These are phyloP conservation scores for Cytospora chrysosperma DNA, from an alignment of 2,329 filamentous ascomycete species.

Conservation along the genomic window DNA sequence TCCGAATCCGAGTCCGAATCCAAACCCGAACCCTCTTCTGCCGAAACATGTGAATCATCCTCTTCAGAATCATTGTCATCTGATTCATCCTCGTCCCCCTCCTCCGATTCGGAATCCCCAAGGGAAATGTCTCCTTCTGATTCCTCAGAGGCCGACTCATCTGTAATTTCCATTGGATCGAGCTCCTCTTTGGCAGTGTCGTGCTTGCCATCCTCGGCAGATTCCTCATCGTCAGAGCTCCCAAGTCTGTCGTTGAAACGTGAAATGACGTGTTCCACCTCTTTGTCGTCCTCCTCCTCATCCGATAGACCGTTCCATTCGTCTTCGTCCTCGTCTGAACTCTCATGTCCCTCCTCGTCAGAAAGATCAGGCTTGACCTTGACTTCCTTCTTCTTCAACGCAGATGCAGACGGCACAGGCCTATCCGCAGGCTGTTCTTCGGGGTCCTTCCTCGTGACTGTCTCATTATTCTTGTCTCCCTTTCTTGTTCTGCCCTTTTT, in stretches of 20 bases:
- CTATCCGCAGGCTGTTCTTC: conserved; percentile 32
- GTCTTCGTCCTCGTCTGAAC: conserved; percentile 34
- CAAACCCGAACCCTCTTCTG: conserved; percentile 5
- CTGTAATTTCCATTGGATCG: conserved; percentile 23
- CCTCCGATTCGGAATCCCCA: conserved; percentile 28
- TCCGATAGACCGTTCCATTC: conserved; percentile 40
- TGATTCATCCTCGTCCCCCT: conserved; percentile 19
- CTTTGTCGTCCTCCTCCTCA: conserved; percentile 34
- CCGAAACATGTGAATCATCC: conserved; percentile 4
- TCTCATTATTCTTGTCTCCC: conserved; percentile 26
- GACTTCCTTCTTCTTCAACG: conserved; percentile 24
- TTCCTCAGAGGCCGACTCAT: conserved; percentile 26
- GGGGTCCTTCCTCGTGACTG: conserved; percentile 35
- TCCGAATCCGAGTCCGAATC: conserved; percentile 6
- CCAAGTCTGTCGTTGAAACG: conserved; percentile 20
- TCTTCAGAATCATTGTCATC: conserved; percentile 1
- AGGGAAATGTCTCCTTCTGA: conserved; percentile 30
- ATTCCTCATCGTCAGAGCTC: conserved; percentile 26
- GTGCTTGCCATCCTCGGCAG: conserved; percentile 25
- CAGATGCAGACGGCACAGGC: conserved; percentile 22
- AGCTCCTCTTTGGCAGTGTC: conserved; percentile 25
- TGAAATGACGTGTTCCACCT: conserved; percentile 35
- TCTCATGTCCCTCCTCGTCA: conserved; percentile 31
- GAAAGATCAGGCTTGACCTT: conserved; percentile 27
- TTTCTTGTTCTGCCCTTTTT: conserved; percentile 39